Evolutionary conservation across 2,329 filamentous ascomycete species (phyloP).

Genomic region (Endoconidiophora laricicola): DNA sequence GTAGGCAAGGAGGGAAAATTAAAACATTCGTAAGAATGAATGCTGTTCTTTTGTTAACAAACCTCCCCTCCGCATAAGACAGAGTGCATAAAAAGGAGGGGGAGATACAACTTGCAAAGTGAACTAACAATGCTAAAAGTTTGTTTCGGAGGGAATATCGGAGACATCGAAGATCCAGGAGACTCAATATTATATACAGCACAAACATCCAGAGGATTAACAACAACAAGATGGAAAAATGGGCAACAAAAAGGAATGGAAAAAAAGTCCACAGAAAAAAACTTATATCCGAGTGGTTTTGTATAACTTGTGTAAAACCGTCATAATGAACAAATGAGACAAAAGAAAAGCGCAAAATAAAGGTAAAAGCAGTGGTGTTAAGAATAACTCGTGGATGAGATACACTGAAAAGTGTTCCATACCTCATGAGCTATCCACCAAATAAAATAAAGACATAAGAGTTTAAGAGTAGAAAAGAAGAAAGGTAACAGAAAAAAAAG

Average conservation of each 20-base stretch:
- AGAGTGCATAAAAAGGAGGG: too few relatives aligned
- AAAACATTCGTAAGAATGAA: too few relatives aligned
- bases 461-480: neutral
- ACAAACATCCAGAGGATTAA: too few relatives aligned
- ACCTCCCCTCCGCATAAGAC: too few relatives aligned
- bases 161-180: neutral
- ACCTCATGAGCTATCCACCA: neutral
- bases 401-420: neutral
- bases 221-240: neutral
- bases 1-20: too few relatives aligned
- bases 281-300: conserved; percentile 2
- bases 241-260: neutral
- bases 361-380: conserved; percentile 1
- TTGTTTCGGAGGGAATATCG: neutral
- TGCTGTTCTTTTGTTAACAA: too few relatives aligned
- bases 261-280: conserved; percentile 4
- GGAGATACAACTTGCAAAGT: neutral
- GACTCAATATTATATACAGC: too few relatives aligned
- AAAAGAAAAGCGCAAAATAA: conserved; percentile 4
- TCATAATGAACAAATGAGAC: conserved; percentile 4
- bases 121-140: neutral
- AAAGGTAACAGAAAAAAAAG: conserved; percentile 2
- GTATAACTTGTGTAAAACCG: neutral
- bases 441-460: neutral
- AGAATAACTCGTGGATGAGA: neutral